phyloP scores from a whole-genome alignment of 2,329 filamentous ascomycete species.

The Drechslerella coelobrocha region DNA sequence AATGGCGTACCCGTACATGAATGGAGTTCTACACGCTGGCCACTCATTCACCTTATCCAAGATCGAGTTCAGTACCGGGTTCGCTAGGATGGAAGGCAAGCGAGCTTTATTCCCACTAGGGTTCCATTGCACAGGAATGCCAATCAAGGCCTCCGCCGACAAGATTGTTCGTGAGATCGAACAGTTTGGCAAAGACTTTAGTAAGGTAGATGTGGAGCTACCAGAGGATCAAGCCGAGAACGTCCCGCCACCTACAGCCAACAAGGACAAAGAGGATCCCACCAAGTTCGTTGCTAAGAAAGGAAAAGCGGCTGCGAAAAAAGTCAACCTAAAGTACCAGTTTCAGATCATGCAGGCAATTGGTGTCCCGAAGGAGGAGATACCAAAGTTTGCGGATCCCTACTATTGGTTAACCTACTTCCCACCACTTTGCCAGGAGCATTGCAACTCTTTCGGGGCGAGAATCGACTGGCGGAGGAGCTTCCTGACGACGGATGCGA shows the following conservation, averaged over 20 bases:
- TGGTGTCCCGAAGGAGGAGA: slow-evolving; percentile 84
- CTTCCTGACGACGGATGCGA: slow-evolving; percentile 93
- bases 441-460: slow-evolving; percentile 82
- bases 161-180: slow-evolving; percentile 85
- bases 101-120: slow-evolving; percentile 86
- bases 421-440: slow-evolving; percentile 77
- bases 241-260: slow-evolving; percentile 63
- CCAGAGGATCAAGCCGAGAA: slow-evolving; percentile 63
- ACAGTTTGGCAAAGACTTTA: slow-evolving; percentile 85
- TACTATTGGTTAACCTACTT: slow-evolving; percentile 91
- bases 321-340: slow-evolving; percentile 92
- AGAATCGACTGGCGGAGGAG: slow-evolving; percentile 92
- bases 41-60: slow-evolving; percentile 93
- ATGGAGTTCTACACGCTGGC: slow-evolving; percentile 85
- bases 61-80: slow-evolving; percentile 88
- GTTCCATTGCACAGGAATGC: slow-evolving; percentile 96
- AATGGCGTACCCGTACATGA: slow-evolving; percentile 82
- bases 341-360: slow-evolving; percentile 93
- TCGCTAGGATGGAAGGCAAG: slow-evolving; percentile 89
- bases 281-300: slow-evolving; percentile 93
- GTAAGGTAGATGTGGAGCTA: slow-evolving; percentile 65
- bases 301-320: slow-evolving; percentile 88
- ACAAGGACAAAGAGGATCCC: slow-evolving; percentile 76
- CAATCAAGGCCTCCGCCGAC: slow-evolving; percentile 96
- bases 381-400: slow-evolving; percentile 92